Evolutionary conservation across 2,329 filamentous ascomycete genomes (phyloP).

Genomic region (Sphaerulina musiva): DNA sequence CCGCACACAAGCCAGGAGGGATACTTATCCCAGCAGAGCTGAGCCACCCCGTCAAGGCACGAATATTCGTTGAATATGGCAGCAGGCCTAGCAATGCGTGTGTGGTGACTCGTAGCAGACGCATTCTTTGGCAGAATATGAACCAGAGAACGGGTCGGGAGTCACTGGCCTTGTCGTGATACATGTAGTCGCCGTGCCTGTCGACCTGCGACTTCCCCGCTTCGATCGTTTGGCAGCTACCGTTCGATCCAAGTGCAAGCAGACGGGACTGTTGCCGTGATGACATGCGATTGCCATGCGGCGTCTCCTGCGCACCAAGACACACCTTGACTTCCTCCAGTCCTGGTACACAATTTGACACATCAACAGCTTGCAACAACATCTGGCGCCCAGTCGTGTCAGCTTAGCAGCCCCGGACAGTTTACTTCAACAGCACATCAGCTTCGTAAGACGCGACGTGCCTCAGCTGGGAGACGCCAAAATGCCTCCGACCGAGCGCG

Average conservation of each 20-base stretch:
- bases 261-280: not conserved
- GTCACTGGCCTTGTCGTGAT: not conserved
- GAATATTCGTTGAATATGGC: no score
- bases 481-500: conserved; percentile 9
- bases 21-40: no score
- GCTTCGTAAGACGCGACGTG: conserved; percentile 1
- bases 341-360: not conserved
- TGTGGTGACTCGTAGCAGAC: no score
- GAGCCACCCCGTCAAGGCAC: no score
- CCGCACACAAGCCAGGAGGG: no score
- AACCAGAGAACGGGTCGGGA: no score
- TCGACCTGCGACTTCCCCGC: not conserved
- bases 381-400: not conserved
- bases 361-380: not conserved
- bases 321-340: not conserved
- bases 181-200: not conserved
- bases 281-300: not conserved
- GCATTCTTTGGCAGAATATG: not conserved
- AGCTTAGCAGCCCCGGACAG: not conserved
- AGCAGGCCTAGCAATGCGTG: no score
- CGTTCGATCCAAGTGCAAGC: not conserved
- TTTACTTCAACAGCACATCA: not conserved
- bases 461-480: conserved; percentile 6
- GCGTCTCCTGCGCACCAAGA: not conserved
- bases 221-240: not conserved